These are phyloP conservation scores for Didymella arachidicola DNA, from an alignment of 2,329 filamentous ascomycete species.

Conservation along the genomic window DNA sequence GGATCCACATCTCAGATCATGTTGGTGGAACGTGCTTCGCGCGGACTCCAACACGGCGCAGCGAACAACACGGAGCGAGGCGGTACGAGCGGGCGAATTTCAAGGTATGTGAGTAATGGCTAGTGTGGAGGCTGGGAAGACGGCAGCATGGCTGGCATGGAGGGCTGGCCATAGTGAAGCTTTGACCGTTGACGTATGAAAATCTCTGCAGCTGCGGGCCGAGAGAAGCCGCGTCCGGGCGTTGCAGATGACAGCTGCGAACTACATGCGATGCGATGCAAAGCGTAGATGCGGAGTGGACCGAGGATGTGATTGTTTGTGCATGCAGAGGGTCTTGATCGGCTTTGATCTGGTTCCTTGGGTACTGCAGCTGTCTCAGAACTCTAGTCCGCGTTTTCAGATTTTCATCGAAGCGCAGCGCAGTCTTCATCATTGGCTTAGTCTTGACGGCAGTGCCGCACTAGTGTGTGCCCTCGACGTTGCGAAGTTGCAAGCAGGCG, in stretches of 20 bases:
- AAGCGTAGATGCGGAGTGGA: slow-evolving; percentile 8
- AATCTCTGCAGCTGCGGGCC: slow-evolving; percentile 39
- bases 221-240: slow-evolving; percentile 26
- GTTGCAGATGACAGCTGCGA: slow-evolving; percentile 17
- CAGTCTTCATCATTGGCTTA: neutral
- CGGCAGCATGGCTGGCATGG: slow-evolving; percentile 10
- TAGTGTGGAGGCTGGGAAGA: slow-evolving; percentile 23
- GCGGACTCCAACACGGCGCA: slow-evolving; percentile 5
- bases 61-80: slow-evolving; percentile 1
- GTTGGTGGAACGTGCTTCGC: slow-evolving; percentile 24
- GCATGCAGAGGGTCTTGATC: neutral
- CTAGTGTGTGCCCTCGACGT: neutral
- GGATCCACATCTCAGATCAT: slow-evolving; percentile 24
- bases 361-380: neutral
- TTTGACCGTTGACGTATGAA: slow-evolving; percentile 24
- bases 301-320: slow-evolving; percentile 2
- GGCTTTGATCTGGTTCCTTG: neutral
- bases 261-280: slow-evolving; percentile 20
- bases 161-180: slow-evolving; percentile 17
- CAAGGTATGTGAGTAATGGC: slow-evolving; percentile 4
- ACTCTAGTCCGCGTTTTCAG: neutral
- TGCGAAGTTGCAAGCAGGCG: neutral
- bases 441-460: neutral
- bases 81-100: neutral
- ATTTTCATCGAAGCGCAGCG: neutral